Conservation (phyloP, 768 basidiomycete genomes). For the Obba rivulosa region DNA sequence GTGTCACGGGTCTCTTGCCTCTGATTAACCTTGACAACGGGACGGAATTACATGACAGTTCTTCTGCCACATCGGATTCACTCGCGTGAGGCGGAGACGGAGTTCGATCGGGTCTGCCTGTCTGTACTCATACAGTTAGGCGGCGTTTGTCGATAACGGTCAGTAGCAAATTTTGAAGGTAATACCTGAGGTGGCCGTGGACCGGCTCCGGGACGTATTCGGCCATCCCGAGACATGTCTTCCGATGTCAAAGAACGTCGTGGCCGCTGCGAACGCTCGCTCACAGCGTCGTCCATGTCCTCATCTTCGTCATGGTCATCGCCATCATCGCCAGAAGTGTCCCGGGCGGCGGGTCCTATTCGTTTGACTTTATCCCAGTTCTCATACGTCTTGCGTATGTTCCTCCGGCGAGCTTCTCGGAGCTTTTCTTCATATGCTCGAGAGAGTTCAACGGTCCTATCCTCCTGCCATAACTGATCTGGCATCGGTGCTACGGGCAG, state of each 20-base stretch:
- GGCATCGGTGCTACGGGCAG: background rate
- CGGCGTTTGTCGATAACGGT: no score
- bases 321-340: background rate
- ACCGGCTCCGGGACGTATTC: no score
- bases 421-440: slow-evolving; percentile 8
- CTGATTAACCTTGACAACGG: no score
- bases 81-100: no score
- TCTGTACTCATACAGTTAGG: no score
- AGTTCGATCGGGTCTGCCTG: no score
- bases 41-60: no score
- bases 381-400: background rate
- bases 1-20: no score
- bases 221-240: no score
- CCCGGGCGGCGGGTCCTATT: background rate
- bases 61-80: no score
- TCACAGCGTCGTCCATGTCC: background rate
- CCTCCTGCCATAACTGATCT: slow-evolving; percentile 3
- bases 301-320: background rate
- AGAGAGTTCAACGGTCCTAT: slow-evolving; percentile 7
- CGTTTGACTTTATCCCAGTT: background rate
- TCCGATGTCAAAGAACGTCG: background rate
- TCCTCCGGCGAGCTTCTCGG: background rate
- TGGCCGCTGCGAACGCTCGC: background rate
- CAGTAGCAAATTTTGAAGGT: no score
- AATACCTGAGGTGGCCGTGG: no score